Evolutionary conservation across 129 eudicot genomes (phyloP).

Genomic region (Daucus carota): DNA sequence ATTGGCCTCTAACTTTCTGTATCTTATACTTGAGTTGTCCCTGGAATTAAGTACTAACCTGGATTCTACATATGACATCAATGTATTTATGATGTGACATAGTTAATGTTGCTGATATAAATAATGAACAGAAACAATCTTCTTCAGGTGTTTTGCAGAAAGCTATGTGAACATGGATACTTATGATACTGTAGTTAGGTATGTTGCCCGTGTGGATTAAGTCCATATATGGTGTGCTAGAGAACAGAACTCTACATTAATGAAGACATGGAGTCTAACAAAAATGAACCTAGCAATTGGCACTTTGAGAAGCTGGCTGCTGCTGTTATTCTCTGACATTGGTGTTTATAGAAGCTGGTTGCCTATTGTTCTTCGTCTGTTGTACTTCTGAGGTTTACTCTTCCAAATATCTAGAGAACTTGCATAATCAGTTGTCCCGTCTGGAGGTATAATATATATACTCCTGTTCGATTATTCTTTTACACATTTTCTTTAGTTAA

Average conservation of each 20-base stretch:
- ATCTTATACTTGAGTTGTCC: not conserved
- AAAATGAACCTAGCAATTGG: not conserved
- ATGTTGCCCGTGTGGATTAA: conserved; percentile 17
- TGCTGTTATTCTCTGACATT: not conserved
- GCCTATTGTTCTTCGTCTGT: too few relatives aligned
- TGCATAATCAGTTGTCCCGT: too few relatives aligned
- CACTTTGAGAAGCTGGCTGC: not conserved
- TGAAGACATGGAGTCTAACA: not conserved
- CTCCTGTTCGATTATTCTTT: too few relatives aligned
- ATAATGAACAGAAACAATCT: not conserved
- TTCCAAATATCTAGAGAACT: too few relatives aligned
- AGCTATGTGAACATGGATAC: conserved; percentile 64
- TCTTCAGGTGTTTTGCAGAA: conserved; percentile 40
- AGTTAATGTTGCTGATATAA: not conserved
- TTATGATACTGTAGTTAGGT: conserved; percentile 56
- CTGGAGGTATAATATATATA: too few relatives aligned
- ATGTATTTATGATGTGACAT: not conserved
- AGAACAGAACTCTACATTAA: not conserved
- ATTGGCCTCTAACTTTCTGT: not conserved
- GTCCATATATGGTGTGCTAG: not conserved
- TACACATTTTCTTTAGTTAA: too few relatives aligned
- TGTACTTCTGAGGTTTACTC: too few relatives aligned
- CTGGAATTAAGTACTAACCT: not conserved
- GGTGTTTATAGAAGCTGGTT: too few relatives aligned
- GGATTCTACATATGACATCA: not conserved